These are phyloP conservation scores for Aspergillus neotritici DNA, from an alignment of 2,329 filamentous ascomycete species.

Conservation along the genomic window DNA sequence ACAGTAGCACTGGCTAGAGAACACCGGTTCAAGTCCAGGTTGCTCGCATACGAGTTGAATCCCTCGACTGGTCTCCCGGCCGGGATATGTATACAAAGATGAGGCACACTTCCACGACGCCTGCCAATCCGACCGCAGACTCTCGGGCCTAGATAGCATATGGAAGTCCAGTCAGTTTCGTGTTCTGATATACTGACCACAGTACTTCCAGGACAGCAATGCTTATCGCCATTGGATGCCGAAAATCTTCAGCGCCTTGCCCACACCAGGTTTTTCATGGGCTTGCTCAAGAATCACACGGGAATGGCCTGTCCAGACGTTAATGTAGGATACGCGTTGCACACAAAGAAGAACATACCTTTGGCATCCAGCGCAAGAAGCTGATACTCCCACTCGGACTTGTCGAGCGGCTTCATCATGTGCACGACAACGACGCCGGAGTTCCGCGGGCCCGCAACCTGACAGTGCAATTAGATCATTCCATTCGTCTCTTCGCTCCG, in stretches of 20 bases:
- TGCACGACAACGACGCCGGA: constrained; percentile 71
- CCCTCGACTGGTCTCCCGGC: too few relatives aligned
- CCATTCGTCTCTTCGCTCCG: neutral
- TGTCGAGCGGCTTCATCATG: constrained; percentile 62
- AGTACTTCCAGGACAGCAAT: neutral
- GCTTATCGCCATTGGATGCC: constrained; percentile 42
- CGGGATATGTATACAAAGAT: too few relatives aligned
- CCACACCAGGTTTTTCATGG: constrained; percentile 35
- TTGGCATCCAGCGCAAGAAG: constrained; percentile 75
- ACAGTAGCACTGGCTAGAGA: too few relatives aligned
- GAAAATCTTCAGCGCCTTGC: constrained; percentile 45
- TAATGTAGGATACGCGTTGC: neutral
- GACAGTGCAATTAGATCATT: constrained; percentile 20
- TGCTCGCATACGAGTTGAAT: too few relatives aligned
- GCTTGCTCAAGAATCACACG: constrained; percentile 44
- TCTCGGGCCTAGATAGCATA: too few relatives aligned
- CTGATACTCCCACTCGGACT: constrained; percentile 68
- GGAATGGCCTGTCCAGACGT: constrained; percentile 33
- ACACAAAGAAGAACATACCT: constrained; percentile 40
- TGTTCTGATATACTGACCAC: too few relatives aligned
- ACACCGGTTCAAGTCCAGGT: too few relatives aligned
- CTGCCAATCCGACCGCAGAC: too few relatives aligned
- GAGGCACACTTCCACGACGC: too few relatives aligned
- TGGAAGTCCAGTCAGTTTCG: too few relatives aligned
- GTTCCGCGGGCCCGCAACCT: constrained; percentile 72